These are phyloP conservation scores for Mycena sp. DNA, from an alignment of 1,284 basidiomycete genomes.

Conservation along the genomic window DNA sequence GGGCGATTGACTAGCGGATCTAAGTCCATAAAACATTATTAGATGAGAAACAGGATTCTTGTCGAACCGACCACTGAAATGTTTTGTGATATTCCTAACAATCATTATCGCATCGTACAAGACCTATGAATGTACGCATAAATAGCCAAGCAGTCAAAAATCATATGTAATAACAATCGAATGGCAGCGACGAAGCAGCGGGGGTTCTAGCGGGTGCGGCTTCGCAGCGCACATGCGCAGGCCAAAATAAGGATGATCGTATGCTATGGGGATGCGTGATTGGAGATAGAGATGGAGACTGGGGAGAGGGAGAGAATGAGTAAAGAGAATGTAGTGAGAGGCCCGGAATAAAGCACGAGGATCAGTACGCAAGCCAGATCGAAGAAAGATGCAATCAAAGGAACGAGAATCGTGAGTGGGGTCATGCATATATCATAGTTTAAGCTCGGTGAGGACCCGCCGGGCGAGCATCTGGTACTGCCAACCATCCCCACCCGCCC, in stretches of 20 bases:
- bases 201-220: neutral
- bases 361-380: neutral
- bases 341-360: neutral
- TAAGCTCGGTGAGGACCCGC: constrained; percentile 91
- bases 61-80: neutral
- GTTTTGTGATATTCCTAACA: too few species aligned
- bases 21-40: too few species aligned
- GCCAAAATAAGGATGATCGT: neutral
- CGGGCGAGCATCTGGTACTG: constrained; percentile 98
- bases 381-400: neutral
- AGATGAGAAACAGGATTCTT: too few species aligned
- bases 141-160: neutral
- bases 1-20: too few species aligned
- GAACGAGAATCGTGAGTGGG: neutral
- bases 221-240: neutral
- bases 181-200: neutral
- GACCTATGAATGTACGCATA: neutral
- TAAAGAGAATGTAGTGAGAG: neutral
- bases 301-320: neutral
- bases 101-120: too few species aligned
- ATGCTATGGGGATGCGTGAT: neutral
- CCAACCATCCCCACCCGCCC: constrained; percentile 94
- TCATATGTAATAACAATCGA: neutral
- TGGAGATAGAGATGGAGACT: neutral
- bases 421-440: constrained; percentile 82